Percentiles rank a stretch among this genome's conserved stretches.
These are phyloP conservation scores for Saccharomyces pastorianus DNA, from an alignment of 1,139 yeast genomes.

Conservation along the genomic window DNA sequence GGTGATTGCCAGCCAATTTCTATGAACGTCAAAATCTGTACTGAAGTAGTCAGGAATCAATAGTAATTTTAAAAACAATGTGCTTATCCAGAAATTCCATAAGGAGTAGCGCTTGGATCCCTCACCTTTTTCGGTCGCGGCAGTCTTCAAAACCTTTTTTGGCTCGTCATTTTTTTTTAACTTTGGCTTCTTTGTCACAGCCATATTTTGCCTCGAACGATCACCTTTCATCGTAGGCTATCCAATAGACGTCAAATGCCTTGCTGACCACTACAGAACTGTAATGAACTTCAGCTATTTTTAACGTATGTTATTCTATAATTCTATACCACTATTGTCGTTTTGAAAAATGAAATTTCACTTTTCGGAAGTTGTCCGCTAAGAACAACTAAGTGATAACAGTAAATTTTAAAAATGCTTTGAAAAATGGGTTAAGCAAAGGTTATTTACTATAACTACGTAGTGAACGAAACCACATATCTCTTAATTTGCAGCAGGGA, in stretches of 20 bases:
- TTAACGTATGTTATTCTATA: neutral
- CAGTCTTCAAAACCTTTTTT: neutral
- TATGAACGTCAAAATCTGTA: conserved; percentile 94
- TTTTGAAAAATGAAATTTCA: neutral
- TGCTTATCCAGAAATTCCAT: conserved; percentile 60
- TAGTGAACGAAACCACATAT: neutral
- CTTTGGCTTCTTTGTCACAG: conserved; percentile 2
- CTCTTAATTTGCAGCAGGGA: neutral
- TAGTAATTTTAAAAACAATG: conserved; percentile 48
- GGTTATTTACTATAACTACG: neutral
- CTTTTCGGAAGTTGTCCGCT: neutral
- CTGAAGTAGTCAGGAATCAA: conserved; percentile 31
- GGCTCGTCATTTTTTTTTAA: conserved; percentile 1
- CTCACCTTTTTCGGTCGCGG: neutral
- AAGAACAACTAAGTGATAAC: neutral
- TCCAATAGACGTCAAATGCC: neutral
- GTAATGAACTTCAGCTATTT: neutral
- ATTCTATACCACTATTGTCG: neutral
- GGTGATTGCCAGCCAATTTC: conserved; percentile 95
- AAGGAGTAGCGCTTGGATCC: conserved; percentile 38
- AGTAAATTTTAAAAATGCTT: neutral
- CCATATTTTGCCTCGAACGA: neutral
- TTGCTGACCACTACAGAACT: neutral
- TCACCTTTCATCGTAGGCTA: neutral
- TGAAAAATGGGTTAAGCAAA: neutral